Percentiles rank a stretch among this genome's conserved stretches.
Conservation (phyloP, 2,329 filamentous ascomycete species). For the Madurella mycetomatis region DNA sequence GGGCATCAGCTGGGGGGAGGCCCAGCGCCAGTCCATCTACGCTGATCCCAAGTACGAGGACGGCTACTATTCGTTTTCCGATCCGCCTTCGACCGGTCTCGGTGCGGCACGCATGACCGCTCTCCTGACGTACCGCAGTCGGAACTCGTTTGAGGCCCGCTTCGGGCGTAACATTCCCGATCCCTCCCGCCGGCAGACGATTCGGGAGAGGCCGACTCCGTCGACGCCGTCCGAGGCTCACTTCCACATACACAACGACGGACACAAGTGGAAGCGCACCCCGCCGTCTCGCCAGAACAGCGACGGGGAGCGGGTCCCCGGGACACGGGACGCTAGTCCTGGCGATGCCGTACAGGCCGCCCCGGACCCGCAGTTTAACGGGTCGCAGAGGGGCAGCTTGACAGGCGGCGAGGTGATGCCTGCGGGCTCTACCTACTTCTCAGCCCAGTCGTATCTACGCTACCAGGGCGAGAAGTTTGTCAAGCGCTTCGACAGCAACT, state of each 20-base stretch:
- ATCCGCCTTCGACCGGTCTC: constrained; percentile 81
- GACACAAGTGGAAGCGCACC: constrained; percentile 60
- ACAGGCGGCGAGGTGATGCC: constrained; percentile 49
- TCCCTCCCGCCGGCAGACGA: constrained; percentile 75
- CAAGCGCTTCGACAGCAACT: constrained; percentile 94
- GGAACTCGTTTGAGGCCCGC: constrained; percentile 92
- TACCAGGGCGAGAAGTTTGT: constrained; percentile 98
- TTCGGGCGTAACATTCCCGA: constrained; percentile 93
- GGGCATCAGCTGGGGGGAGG: constrained; percentile 89
- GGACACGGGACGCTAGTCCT: not conserved
- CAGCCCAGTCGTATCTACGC: constrained; percentile 92
- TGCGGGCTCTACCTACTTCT: constrained; percentile 82
- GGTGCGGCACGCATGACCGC: constrained; percentile 96
- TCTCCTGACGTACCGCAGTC: constrained; percentile 89
- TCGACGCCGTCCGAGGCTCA: constrained; percentile 65
- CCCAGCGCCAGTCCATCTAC: constrained; percentile 90
- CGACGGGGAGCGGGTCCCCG: constrained; percentile 23
- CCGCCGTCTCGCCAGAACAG: constrained; percentile 45
- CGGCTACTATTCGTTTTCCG: constrained; percentile 84
- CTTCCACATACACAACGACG: constrained; percentile 79
- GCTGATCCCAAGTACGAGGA: constrained; percentile 98
- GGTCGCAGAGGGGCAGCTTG: constrained; percentile 51
- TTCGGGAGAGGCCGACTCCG: constrained; percentile 62
- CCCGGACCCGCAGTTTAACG: constrained; percentile 66
- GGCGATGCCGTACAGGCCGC: not conserved